These are phyloP conservation scores for Cyanodermella asteris DNA, from an alignment of 2,329 filamentous ascomycete species.

Conservation along the genomic window DNA sequence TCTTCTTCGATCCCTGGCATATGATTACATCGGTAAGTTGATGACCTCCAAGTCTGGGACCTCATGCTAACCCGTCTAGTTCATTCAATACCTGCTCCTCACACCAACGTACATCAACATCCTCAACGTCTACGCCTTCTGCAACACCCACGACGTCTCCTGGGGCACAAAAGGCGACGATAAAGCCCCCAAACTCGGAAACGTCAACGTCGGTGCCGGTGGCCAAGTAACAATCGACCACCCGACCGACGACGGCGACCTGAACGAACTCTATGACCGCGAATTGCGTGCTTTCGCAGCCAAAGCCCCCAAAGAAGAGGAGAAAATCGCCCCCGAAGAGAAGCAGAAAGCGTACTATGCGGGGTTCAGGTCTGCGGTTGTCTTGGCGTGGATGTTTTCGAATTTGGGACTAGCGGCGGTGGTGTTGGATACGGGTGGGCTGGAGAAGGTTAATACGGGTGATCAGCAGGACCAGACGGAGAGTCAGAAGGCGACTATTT, in stretches of 20 bases:
- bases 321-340: conserved; percentile 32
- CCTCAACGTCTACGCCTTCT: conserved; percentile 96
- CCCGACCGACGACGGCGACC: conserved; percentile 74
- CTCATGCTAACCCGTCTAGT: too few species aligned
- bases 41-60: too few species aligned
- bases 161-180: conserved; percentile 98
- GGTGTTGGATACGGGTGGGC: conserved; percentile 65
- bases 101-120: conserved; percentile 97
- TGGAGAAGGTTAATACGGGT: conserved; percentile 41
- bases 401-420: conserved; percentile 77
- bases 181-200: conserved; percentile 75
- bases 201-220: conserved; percentile 73
- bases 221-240: conserved; percentile 82
- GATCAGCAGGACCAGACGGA: conserved; percentile 21
- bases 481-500: conserved; percentile 46
- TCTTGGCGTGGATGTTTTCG: conserved; percentile 87
- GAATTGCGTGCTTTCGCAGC: conserved; percentile 53
- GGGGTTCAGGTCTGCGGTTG: conserved; percentile 77
- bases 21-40: conserved; percentile 61
- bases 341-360: conserved; percentile 97
- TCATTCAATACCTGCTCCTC: conserved; percentile 82
- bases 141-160: conserved; percentile 92
- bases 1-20: conserved; percentile 98
- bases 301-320: conserved; percentile 51
- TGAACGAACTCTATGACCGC: conserved; percentile 84